phyloP scores from a whole-genome alignment of 2,329 filamentous ascomycete genomes.

The Cyphellophora attinorum region DNA sequence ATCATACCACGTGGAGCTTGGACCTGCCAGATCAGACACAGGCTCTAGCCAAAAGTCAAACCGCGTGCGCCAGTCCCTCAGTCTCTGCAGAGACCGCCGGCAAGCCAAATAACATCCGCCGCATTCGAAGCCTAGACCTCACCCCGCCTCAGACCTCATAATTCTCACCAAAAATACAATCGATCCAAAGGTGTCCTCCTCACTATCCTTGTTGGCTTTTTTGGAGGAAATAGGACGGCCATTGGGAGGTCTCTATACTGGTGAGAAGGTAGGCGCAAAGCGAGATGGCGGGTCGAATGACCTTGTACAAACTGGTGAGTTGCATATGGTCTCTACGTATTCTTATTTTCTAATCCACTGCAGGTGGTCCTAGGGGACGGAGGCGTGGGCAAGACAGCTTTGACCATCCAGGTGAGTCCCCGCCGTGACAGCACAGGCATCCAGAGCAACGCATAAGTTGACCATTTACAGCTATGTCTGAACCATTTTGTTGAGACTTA shows the following conservation, averaged over 20 bases:
- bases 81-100: too few relatives aligned
- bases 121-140: background rate
- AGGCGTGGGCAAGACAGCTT: conserved; percentile 85
- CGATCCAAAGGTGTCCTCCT: too few relatives aligned
- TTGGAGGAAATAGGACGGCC: too few relatives aligned
- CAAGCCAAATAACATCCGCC: background rate
- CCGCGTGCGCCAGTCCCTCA: too few relatives aligned
- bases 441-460: background rate
- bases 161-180: too few relatives aligned
- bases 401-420: conserved; percentile 63
- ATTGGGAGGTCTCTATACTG: too few relatives aligned
- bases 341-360: background rate
- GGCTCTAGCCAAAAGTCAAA: too few relatives aligned
- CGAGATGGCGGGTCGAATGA: conserved; percentile 82
- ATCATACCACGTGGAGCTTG: too few relatives aligned
- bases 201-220: too few relatives aligned
- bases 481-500: conserved; percentile 97
- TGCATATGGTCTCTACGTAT: background rate
- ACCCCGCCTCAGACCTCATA: too few relatives aligned
- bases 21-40: too few relatives aligned
- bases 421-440: background rate
- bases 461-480: conserved; percentile 62
- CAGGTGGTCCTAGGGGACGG: conserved; percentile 77
- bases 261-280: too few relatives aligned
- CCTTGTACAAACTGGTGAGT: conserved; percentile 74